Evolutionary conservation across 352 stramenopile genomes (phyloP).

Genomic region (Phytophthora palmivora): DNA sequence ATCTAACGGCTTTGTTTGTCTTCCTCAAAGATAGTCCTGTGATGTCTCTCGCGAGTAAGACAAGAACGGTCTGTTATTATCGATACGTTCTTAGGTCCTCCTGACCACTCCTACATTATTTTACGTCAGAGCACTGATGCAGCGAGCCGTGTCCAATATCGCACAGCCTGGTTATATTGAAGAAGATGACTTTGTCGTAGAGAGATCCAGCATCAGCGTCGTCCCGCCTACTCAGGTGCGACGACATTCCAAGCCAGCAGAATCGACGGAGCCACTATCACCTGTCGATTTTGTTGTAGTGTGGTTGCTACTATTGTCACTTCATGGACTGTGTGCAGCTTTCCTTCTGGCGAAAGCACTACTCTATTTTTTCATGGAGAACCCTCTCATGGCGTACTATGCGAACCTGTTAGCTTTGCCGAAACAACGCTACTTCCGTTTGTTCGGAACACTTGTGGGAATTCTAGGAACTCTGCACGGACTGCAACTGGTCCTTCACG

Average conservation of each 20-base stretch:
- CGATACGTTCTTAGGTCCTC: too few relatives aligned
- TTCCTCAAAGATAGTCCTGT: too few relatives aligned
- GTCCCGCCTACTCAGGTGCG: background rate
- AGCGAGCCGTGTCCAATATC: too few relatives aligned
- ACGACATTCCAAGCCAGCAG: slow-evolving; percentile 6
- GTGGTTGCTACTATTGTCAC: slow-evolving; percentile 24
- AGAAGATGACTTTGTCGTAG: slow-evolving; percentile 16
- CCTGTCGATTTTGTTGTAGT: slow-evolving; percentile 12
- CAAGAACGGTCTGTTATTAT: too few relatives aligned
- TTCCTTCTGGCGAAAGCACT: slow-evolving; percentile 27
- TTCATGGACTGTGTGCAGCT: slow-evolving; percentile 25
- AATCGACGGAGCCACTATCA: slow-evolving; percentile 11
- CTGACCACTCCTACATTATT: too few relatives aligned
- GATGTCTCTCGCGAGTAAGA: too few relatives aligned
- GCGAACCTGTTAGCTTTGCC: slow-evolving; percentile 38
- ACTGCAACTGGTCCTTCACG: slow-evolving; percentile 19
- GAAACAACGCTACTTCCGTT: slow-evolving; percentile 31
- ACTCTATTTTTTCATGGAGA: slow-evolving; percentile 48
- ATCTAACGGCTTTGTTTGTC: too few relatives aligned
- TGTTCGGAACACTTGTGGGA: slow-evolving; percentile 30
- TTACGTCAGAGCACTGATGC: too few relatives aligned
- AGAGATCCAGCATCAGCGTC: slow-evolving; percentile 8
- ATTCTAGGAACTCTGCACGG: slow-evolving; percentile 29
- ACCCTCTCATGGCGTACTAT: slow-evolving; percentile 58
- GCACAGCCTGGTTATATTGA: slow-evolving; percentile 4